Percentiles rank a stretch among this genome's conserved stretches.
These are phyloP conservation scores for Leucogyrophana mollusca DNA, from an alignment of 768 basidiomycete genomes.

Conservation along the genomic window DNA sequence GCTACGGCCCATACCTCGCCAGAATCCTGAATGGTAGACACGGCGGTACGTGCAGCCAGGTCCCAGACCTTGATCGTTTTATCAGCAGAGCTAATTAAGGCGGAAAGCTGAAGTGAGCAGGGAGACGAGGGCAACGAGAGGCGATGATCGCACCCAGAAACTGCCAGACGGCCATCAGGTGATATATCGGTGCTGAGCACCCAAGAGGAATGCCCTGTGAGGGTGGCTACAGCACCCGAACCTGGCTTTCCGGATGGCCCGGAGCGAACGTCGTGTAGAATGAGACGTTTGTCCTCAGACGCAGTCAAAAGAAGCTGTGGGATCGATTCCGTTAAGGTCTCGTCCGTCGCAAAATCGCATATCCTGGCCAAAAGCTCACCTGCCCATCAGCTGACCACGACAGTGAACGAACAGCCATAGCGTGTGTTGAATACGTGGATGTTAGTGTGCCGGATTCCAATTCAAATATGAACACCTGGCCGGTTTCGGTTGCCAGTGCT, in stretches of 20 bases:
- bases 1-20: constrained; percentile 85
- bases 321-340: not conserved
- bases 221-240: constrained; percentile 77
- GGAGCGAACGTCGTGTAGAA: constrained; percentile 86
- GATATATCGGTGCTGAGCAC: constrained; percentile 81
- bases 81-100: constrained; percentile 65
- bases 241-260: constrained; percentile 57
- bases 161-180: constrained; percentile 73
- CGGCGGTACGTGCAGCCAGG: constrained; percentile 66
- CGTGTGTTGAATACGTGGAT: constrained; percentile 81
- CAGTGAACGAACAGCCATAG: constrained; percentile 83
- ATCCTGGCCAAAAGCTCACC: constrained; percentile 42
- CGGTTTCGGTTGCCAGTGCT: constrained; percentile 80
- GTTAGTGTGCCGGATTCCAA: constrained; percentile 62
- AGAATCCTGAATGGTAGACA: constrained; percentile 75
- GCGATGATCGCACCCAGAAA: constrained; percentile 66
- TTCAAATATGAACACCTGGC: constrained; percentile 89
- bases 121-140: not conserved
- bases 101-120: constrained; percentile 1
- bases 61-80: constrained; percentile 90
- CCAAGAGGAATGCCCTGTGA: constrained; percentile 91
- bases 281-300: constrained; percentile 90
- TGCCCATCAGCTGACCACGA: constrained; percentile 90
- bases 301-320: constrained; percentile 82
- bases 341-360: not conserved